phyloP scores from a whole-genome alignment of 2,329 filamentous ascomycete species.

The Botrytis pseudocinerea region DNA sequence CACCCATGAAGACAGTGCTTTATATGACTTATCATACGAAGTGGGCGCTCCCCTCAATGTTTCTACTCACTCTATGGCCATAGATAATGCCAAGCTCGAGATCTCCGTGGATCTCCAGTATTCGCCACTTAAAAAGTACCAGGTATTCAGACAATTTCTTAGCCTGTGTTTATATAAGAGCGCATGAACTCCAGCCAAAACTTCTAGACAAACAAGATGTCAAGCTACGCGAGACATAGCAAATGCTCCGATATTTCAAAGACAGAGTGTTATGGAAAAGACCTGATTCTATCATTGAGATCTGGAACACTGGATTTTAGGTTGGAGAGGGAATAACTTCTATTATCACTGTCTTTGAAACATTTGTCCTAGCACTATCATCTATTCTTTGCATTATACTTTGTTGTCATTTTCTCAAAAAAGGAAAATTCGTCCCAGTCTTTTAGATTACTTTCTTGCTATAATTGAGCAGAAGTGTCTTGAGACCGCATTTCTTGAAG shows the following conservation, averaged over 20 bases:
- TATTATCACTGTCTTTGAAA: too few relatives aligned
- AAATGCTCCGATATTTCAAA: background rate
- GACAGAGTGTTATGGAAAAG: background rate
- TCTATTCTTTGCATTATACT: background rate
- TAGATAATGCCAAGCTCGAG: background rate
- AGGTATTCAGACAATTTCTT: fast-evolving
- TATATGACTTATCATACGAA: background rate
- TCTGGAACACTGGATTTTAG: fast-evolving
- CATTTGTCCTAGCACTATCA: background rate
- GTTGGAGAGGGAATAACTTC: background rate
- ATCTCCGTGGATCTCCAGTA: background rate
- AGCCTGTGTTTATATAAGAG: background rate
- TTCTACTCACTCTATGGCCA: background rate
- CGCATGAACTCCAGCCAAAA: fast-evolving
- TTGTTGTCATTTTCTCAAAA: background rate
- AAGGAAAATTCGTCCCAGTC: background rate
- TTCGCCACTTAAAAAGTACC: background rate
- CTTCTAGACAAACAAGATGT: background rate
- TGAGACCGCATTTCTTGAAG: too few relatives aligned
- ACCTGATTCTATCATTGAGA: fast-evolving
- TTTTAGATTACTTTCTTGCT: background rate
- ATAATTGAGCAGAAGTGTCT: too few relatives aligned
- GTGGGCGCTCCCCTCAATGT: background rate
- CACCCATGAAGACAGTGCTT: background rate
- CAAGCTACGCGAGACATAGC: background rate